Percentiles rank a stretch among this genome's conserved stretches.
These are phyloP conservation scores for Suillus americanus DNA, from an alignment of 768 basidiomycete genomes.

Conservation along the genomic window DNA sequence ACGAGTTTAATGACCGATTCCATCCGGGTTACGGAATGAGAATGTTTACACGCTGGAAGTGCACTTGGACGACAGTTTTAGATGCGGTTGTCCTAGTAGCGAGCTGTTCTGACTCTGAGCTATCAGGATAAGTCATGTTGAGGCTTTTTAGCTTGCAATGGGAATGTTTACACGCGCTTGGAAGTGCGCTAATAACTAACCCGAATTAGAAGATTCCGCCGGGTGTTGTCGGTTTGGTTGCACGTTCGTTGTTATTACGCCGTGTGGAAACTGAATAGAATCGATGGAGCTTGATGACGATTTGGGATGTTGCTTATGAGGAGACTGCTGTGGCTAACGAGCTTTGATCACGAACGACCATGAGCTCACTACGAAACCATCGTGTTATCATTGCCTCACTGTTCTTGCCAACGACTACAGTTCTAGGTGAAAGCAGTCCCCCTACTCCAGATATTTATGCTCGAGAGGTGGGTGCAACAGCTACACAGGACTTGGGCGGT, in stretches of 20 bases:
- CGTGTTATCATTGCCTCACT: constrained; percentile 81
- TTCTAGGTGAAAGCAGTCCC: constrained; percentile 53
- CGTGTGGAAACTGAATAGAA: not conserved
- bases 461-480: constrained; percentile 13
- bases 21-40: not conserved
- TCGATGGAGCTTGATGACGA: constrained; percentile 1
- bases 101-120: no score
- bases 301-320: not conserved
- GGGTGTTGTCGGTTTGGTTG: not conserved
- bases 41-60: no score
- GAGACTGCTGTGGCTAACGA: not conserved
- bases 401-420: constrained; percentile 75
- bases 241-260: constrained; percentile 1
- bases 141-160: no score
- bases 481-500: constrained; percentile 11
- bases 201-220: not conserved
- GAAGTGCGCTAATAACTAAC: not conserved
- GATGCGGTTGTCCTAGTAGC: no score
- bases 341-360: constrained; percentile 26
- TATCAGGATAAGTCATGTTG: no score
- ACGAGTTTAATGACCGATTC: not conserved
- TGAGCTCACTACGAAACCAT: constrained; percentile 74
- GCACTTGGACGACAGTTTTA: no score
- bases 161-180: no score
- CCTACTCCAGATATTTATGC: constrained; percentile 45